Evolutionary conservation across 352 stramenopile genomes (phyloP), one percentile per base, ranked within the genome.

Genomic region (Stramenopiles sp.): DNA sequence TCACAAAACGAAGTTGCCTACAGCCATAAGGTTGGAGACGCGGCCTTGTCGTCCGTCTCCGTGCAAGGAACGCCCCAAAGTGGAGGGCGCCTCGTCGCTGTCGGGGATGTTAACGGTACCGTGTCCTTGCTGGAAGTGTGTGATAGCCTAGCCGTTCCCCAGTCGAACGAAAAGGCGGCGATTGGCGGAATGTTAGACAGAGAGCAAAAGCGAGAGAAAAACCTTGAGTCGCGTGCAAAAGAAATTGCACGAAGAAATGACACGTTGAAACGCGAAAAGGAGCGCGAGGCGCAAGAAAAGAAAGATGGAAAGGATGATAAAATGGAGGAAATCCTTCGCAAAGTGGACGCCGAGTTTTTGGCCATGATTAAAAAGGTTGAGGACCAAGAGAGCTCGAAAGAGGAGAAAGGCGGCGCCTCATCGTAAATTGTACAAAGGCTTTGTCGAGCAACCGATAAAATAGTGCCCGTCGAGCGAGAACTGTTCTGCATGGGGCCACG

Each of bases 1-100:
- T 89, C 89, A 1, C 93, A 98, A 79, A 97, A 96, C 80, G 93
- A 97, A 78, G 88, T 96, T 68, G 93, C 91, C 25, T 98, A 97
- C 81, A 95, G 86, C 49, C 92, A 98, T 83, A 98, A 98, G 81
- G 91, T 98, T 43, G 87, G 91, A 35, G 89, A 96, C 74, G 83
- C 86, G 25, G 82, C 87, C 53, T 85, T 97, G 25, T 96, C 88
- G 34, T 85, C 87, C 68, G 94, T 98, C 73, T 89, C 86, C 68
- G 87, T 97, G 74, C 91, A 97, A 79, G 88, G 89, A 32, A 94
- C 89, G 76, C 82, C 85, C 1, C 81, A 89, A n/a, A 85, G 79
- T 3, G 87, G 89, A 1, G 92, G 93, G 1, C 93, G 94, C 71
- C 84, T 98, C 25, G 86, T 98, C 3, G 93, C 92, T 3, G 89